Evolutionary conservation across 306 rosid species (phyloP), one percentile per base, ranked within the genome.

Genomic region (Begonia fuchsioides): DNA sequence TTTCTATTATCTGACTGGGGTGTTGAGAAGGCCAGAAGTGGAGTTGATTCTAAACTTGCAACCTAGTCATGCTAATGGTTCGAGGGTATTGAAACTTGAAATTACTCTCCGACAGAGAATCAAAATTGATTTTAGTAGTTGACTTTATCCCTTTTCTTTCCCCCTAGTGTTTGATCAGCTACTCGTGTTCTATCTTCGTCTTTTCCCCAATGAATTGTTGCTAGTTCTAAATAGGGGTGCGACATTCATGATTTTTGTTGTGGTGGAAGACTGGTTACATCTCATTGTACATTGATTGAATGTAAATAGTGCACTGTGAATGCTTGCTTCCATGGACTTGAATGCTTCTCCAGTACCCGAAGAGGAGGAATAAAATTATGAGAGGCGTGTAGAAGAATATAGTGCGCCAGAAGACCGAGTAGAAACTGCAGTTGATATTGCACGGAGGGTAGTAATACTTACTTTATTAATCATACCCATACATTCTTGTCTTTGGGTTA

Each of bases 291-390:
- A 40, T 26, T 26, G 35, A 5, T 67, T 39, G 49, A 68, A 81
- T 82, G 81, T 70, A 72, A 32, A 63, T 54, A 55, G 59, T 59
- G 56, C 69, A 60, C 76, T 80, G 78, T 86, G 88, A 74, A 77
- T 77, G 93, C 75, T 80, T 63, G 88, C 59, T 71, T 71, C 93
- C 58, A 92, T 92, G 98, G 98, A 92, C 81, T 85, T 92, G 68
- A 92, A 92, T 73, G 98, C 94, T 61, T 90, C 83, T 16, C 98
- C 98, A 3, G 64, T 79, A 49, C 98, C 98, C 0, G 98, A 92
- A 60, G 98, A 92, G 38, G 98, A 92, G 38, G 98, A 92, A 39
- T 96, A 92, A 60, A 20, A 50, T 35, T 75, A 68, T 67, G 96
- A 72, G 39, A 76, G 76, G 65, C 85, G 73, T 53, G 60, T 67